phyloP scores from a whole-genome alignment of 495 filamentous ascomycete species.

The Echria macrotheca region DNA sequence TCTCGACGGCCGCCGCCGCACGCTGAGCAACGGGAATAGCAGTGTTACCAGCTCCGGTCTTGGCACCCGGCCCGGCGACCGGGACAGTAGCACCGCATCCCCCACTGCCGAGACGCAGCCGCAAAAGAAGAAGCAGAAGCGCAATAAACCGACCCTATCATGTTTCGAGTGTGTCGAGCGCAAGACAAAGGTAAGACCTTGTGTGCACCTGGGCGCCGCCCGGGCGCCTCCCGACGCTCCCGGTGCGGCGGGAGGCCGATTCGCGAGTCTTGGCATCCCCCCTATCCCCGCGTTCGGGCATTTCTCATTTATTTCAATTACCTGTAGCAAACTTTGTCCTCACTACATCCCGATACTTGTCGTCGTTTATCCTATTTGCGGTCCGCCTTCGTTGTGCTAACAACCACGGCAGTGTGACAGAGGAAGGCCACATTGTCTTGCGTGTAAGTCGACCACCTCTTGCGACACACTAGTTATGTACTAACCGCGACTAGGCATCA shows the following conservation, averaged over 20 bases:
- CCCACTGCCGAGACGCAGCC: constrained; percentile 30
- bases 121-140: constrained; percentile 59
- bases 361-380: too few species aligned
- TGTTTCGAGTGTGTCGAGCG: constrained; percentile 67
- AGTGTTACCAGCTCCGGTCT: constrained; percentile 10
- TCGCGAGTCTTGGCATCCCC: background rate
- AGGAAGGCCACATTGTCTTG: constrained; percentile 58
- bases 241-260: background rate
- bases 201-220: background rate
- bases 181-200: constrained; percentile 57
- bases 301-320: background rate
- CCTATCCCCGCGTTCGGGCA: background rate
- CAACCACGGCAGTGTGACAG: constrained; percentile 43
- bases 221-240: background rate
- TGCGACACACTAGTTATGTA: too few species aligned
- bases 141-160: constrained; percentile 70
- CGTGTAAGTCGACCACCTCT: too few species aligned
- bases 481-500: constrained; percentile 49
- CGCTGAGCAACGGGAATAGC: constrained; percentile 4
- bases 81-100: constrained; percentile 26
- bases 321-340: too few species aligned
- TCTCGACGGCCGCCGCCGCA: constrained; percentile 3
- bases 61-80: constrained; percentile 14
- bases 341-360: too few species aligned
- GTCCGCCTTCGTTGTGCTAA: too few species aligned